These are phyloP conservation scores for Geoglossum cookeanum DNA, from an alignment of 2,329 filamentous ascomycete genomes.

Conservation along the genomic window DNA sequence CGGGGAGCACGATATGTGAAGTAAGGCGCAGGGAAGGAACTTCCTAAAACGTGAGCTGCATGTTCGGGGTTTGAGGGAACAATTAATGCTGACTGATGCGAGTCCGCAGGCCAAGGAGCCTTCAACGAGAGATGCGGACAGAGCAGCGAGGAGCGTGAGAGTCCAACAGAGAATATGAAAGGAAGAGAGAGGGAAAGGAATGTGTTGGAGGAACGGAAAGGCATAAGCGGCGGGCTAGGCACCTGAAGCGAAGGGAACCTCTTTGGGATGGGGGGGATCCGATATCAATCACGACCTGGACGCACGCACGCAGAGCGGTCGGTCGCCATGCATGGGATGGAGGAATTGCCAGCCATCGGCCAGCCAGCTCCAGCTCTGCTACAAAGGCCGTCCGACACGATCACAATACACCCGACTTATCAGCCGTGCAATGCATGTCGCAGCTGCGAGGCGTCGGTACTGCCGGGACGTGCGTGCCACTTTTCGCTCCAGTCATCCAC, in stretches of 20 bases:
- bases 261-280: neutral
- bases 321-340: neutral
- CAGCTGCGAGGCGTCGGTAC: neutral
- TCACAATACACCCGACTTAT: neutral
- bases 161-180: neutral
- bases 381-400: neutral
- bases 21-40: neutral
- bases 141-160: neutral
- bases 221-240: conserved; percentile 3
- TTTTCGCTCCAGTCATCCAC: neutral
- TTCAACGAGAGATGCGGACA: neutral
- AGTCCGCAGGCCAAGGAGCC: neutral
- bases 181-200: neutral
- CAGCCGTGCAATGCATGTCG: neutral
- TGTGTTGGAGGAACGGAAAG: conserved; percentile 1
- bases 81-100: neutral
- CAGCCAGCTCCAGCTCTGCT: neutral
- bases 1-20: neutral
- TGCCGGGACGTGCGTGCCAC: neutral
- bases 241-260: neutral
- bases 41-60: no score
- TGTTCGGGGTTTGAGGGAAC: neutral
- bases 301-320: neutral
- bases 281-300: neutral
- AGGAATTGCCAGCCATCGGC: neutral